Evolutionary conservation across 345 rosid genomes (phyloP).

Genomic region (Noccaea caerulescens): DNA sequence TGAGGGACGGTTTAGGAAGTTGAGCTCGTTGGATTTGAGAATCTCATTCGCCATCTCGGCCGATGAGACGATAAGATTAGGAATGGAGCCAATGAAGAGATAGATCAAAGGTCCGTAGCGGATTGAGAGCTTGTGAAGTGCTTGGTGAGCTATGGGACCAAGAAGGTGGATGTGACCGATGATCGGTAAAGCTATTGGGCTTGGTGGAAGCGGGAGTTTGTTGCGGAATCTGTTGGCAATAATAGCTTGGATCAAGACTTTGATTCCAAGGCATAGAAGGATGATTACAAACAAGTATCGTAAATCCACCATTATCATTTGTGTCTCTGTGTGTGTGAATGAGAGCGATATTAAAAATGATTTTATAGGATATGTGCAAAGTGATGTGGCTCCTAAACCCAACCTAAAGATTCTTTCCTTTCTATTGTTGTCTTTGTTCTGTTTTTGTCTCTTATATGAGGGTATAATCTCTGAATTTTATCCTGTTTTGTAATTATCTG

Average conservation of each 20-base stretch:
- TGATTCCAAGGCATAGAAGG: constrained; percentile 35
- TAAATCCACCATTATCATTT: constrained; percentile 26
- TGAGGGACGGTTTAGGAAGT: constrained; percentile 57
- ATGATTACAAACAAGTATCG: constrained; percentile 16
- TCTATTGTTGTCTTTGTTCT: constrained; percentile 28
- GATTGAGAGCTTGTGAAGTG: constrained; percentile 64
- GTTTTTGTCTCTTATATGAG: constrained; percentile 39
- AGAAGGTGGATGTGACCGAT: constrained; percentile 60
- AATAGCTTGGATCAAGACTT: constrained; percentile 27
- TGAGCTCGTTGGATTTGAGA: constrained; percentile 61
- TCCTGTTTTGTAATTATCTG: constrained; percentile 19
- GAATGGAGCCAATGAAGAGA: constrained; percentile 72
- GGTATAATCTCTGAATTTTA: constrained; percentile 28
- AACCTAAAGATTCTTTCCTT: constrained; percentile 34
- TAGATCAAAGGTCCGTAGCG: constrained; percentile 64
- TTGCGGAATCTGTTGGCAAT: constrained; percentile 2
- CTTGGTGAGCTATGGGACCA: constrained; percentile 62
- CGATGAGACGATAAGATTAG: constrained; percentile 63
- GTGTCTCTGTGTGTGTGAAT: constrained; percentile 12
- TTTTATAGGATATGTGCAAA: constrained; percentile 15
- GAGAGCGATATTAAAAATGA: constrained; percentile 1
- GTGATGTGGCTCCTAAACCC: background rate
- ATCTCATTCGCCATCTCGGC: constrained; percentile 61
- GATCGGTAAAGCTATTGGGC: constrained; percentile 53
- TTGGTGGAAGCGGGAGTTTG: constrained; percentile 49